Conservation (phyloP, 2,329 filamentous ascomycete genomes). For the Parafenestella ontariensis region DNA sequence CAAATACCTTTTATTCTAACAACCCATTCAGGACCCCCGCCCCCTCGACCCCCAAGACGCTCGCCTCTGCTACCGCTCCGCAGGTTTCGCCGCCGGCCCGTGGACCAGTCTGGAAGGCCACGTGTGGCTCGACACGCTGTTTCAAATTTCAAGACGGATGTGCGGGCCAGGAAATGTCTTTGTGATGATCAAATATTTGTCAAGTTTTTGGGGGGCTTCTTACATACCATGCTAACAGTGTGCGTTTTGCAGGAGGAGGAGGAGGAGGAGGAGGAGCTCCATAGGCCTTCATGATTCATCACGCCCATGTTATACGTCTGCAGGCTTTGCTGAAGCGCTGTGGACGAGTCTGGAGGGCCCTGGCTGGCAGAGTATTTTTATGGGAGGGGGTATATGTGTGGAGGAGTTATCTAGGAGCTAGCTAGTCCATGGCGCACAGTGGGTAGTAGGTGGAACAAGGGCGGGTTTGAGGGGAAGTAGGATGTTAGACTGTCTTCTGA, state of each 20-base stretch:
- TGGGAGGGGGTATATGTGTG: neutral
- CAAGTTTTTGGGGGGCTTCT: too few relatives aligned
- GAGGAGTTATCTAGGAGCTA: too few relatives aligned
- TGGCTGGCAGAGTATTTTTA: too few relatives aligned
- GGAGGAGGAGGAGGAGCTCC: too few relatives aligned
- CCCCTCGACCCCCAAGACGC: neutral
- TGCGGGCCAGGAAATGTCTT: too few relatives aligned
- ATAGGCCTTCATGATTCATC: too few relatives aligned
- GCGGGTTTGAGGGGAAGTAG: neutral
- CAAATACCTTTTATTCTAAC: neutral
- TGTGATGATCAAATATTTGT: too few relatives aligned
- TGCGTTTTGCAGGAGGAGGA: too few relatives aligned
- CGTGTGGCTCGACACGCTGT: too few relatives aligned
- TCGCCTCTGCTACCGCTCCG: conserved; percentile 4
- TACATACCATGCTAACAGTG: too few relatives aligned
- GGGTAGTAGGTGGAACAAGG: neutral
- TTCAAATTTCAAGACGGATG: too few relatives aligned
- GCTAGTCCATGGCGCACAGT: too few relatives aligned
- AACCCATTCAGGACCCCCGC: neutral
- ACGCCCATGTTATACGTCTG: conserved; percentile 3
- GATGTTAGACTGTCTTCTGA: neutral
- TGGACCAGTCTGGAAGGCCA: neutral
- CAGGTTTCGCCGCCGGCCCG: conserved; percentile 1
- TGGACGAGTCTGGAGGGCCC: conserved; percentile 1
- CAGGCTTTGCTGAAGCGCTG: neutral